Base-by-base conservation (phyloP, 1,284 basidiomycete species). In the Naganishia liquefaciens region DNA sequence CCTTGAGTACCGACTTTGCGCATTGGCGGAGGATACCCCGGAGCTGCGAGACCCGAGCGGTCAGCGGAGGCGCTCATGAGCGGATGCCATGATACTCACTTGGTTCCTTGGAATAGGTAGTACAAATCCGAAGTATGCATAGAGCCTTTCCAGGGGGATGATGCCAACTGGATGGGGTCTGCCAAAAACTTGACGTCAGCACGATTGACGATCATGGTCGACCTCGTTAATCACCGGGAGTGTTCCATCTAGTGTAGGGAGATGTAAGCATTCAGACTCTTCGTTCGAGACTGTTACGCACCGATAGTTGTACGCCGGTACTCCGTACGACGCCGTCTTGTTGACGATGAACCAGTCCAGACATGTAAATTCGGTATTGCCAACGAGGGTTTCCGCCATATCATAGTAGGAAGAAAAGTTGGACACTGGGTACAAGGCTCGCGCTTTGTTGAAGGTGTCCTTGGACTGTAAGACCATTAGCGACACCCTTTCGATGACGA, bases 71-170 rank as follows among this genome's bases (percentile, higher is more conserved):
- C 37, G 43, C 4, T 19, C 13, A 27, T 28, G 19, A 5, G 19
- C 2, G 46, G 23, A 53, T 9, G 17, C 2, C 19, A 21, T 6
- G 43, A 25, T 15, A 62, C 67, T 63, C 19, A 68, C 67, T 68
- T 68, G 53, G 67, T 68, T 10, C 68, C 68, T 19, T 65, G 57
- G 47, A 69, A 69, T 5, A 69, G 57, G 46, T 65, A 69, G 55
- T 68, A 69, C 39, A 69, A 30, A 28, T 69, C 68, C 10, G 60
- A 63, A 21, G 68, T 69, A 43, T 69, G 68, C 66, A 67, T 69
- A 3, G 65, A 62, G 7, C 68, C 68, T 53, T 62, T 67, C 21
- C 50, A 66, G 2, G 68, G 68, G 5, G 23, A 40, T 4, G 66
- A 63, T 6, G 68, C 68, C 4, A 69, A 42, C 39, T 69, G 68